Conservation (phyloP, 495 filamentous ascomycete species). For the Rostrohypoxylon terebratum region DNA sequence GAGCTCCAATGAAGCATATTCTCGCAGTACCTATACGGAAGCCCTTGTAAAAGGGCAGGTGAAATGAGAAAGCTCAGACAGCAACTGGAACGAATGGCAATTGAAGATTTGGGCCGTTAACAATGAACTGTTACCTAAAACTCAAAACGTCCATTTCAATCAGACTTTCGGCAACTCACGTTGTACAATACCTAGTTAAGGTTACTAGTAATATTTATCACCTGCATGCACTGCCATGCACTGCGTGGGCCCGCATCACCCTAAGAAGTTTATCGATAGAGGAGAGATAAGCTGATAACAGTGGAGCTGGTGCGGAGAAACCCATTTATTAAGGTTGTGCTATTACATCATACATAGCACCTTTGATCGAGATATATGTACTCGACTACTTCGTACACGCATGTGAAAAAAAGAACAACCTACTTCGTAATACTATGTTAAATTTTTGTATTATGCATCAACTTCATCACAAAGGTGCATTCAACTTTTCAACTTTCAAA, state of each 20-base stretch:
- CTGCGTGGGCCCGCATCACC: not conserved
- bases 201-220: too few species aligned
- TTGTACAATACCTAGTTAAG: not conserved
- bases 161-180: not conserved
- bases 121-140: not conserved
- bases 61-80: not conserved
- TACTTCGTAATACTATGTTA: too few species aligned
- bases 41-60: not conserved
- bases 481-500: not conserved
- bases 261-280: slow-evolving; percentile 14
- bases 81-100: too few species aligned
- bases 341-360: slow-evolving; percentile 28
- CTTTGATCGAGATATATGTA: not conserved
- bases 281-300: slow-evolving; percentile 4
- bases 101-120: not conserved
- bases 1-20: slow-evolving; percentile 23
- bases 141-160: not conserved
- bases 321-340: slow-evolving; percentile 16
- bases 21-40: not conserved
- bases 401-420: slow-evolving; percentile 13
- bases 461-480: not conserved
- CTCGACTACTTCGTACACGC: not conserved
- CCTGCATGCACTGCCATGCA: too few species aligned
- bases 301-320: not conserved
- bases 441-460: not conserved